These are phyloP conservation scores for Macrophomina pseudophaseolina DNA, from an alignment of 2,329 filamentous ascomycete species.

Conservation along the genomic window DNA sequence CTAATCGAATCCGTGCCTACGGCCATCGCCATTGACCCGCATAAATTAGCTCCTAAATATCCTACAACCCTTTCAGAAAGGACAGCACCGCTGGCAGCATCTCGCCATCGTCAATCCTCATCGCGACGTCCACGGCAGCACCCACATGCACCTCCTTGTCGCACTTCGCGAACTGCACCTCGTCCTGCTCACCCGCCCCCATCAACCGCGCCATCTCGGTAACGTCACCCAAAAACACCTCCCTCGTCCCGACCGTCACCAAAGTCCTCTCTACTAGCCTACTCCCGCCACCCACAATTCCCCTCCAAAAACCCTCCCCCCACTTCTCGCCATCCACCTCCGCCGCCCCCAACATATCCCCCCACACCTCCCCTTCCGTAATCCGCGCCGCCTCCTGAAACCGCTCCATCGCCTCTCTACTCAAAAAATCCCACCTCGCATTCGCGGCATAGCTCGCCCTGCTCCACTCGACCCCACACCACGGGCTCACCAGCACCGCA, in stretches of 20 bases:
- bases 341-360: constrained; percentile 11
- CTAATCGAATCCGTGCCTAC: neutral
- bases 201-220: constrained; percentile 9
- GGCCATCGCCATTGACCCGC: no score
- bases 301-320: constrained; percentile 9
- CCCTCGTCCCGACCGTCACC: constrained; percentile 14
- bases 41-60: neutral
- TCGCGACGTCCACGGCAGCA: neutral
- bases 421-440: constrained; percentile 2
- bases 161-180: constrained; percentile 8
- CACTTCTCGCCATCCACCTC: neutral
- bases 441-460: neutral
- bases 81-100: neutral
- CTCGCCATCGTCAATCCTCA: neutral
- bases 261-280: constrained; percentile 4
- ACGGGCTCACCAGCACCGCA: constrained; percentile 9
- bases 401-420: neutral
- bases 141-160: constrained; percentile 7
- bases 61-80: constrained; percentile 5
- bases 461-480: neutral
- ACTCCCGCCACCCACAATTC: neutral
- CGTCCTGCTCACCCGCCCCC: neutral
- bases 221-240: constrained; percentile 9
- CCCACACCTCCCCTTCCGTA: neutral
- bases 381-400: neutral